Evolutionary conservation across 768 basidiomycete genomes (phyloP).

Genomic region (Boletus sp.): DNA sequence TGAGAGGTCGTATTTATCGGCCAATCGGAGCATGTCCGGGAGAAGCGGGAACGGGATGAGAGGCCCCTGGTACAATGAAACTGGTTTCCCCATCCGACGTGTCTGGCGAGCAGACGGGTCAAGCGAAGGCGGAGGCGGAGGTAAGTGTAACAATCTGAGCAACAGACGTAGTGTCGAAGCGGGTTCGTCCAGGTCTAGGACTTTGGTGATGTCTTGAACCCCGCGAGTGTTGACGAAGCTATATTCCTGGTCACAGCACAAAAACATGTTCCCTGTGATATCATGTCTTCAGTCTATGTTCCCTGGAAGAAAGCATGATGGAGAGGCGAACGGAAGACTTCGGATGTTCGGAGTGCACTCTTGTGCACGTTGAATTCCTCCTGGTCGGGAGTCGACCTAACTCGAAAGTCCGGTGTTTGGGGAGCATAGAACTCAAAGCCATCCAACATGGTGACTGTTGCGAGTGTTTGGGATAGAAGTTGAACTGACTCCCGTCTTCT

Average conservation of each 20-base stretch:
- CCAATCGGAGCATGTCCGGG: constrained; percentile 50
- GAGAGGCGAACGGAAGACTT: constrained; percentile 56
- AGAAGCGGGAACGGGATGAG: constrained; percentile 67
- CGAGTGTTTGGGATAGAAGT: not conserved
- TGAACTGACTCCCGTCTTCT: constrained; percentile 4
- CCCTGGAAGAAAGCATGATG: not conserved
- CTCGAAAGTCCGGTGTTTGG: constrained; percentile 50
- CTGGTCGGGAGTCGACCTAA: constrained; percentile 53
- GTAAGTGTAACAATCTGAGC: constrained; percentile 54
- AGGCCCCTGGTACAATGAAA: constrained; percentile 34
- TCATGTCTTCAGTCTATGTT: constrained; percentile 6
- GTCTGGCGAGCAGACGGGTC: constrained; percentile 24
- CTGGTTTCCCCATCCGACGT: constrained; percentile 31
- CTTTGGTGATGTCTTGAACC: constrained; percentile 26
- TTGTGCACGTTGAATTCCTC: constrained; percentile 49
- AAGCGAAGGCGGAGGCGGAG: constrained; percentile 44
- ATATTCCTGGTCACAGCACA: constrained; percentile 44
- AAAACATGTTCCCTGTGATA: constrained; percentile 63
- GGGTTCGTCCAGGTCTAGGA: constrained; percentile 56
- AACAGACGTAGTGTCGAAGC: constrained; percentile 46
- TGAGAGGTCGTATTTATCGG: constrained; percentile 64
- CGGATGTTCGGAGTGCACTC: constrained; percentile 48
- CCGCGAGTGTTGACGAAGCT: constrained; percentile 7
- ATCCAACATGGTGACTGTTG: constrained; percentile 7
- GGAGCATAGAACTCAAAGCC: constrained; percentile 36